phyloP scores from a whole-genome alignment of 148 eudicot genomes.

The Rhododendron simsii region DNA sequence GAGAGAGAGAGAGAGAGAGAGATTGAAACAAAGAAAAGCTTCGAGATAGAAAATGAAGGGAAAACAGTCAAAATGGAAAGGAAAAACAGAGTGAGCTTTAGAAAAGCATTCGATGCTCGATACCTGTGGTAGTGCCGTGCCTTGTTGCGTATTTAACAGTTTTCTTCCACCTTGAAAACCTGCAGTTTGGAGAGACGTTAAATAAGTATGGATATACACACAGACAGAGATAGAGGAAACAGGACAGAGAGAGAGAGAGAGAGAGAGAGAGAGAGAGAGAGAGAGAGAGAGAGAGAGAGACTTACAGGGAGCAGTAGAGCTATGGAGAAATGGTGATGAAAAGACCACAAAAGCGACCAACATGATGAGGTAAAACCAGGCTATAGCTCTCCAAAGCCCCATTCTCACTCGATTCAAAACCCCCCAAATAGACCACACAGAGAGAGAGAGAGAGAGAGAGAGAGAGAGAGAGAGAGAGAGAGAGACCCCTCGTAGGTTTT shows the following conservation, averaged over 20 bases:
- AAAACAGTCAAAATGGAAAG: not conserved
- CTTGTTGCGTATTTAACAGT: not conserved
- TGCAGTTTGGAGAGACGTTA: not conserved
- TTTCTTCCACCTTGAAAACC: constrained; percentile 4
- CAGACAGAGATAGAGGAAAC: not conserved
- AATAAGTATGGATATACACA: not conserved
- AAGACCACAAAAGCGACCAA: not conserved
- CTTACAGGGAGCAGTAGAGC: not conserved
- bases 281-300: not conserved
- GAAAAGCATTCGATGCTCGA: not conserved
- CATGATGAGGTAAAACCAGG: not conserved
- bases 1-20: not conserved
- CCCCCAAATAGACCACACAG: not conserved
- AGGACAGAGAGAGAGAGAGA: not conserved
- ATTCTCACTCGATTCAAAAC: not conserved
- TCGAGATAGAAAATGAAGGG: not conserved
- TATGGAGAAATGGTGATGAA: not conserved
- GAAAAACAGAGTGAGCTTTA: not conserved
- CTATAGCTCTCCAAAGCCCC: not conserved
- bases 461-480: not conserved
- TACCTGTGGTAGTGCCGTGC: not conserved
- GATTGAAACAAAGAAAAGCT: not conserved
- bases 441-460: constrained; percentile 1
- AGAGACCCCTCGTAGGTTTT: not conserved
- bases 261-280: not conserved